Base-by-base conservation (phyloP, 768 basidiomycete species). In the Arthromyces matolae region DNA sequence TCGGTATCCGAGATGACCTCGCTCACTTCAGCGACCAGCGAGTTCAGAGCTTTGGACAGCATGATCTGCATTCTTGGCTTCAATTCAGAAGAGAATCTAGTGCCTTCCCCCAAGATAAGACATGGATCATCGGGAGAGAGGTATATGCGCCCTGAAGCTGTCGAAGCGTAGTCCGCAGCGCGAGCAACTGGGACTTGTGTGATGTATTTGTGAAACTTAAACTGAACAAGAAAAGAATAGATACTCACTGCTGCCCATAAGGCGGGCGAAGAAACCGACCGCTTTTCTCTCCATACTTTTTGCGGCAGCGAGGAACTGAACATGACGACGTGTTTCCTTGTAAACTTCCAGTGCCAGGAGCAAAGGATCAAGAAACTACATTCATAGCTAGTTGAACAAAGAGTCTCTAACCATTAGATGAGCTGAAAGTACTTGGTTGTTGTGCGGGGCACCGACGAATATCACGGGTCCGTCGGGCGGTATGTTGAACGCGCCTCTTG, bases 401-500 rank as follows among this genome's bases (percentile, higher is more conserved):
- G 39, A 16, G 19, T 32, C 47, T 40, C 33, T 24, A 38, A 9
- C 20, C 24, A 46, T 42, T 16, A 32, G 28, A 49, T 25, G 35
- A 46, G 51, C 24, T 45, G 47, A 36, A 60, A 57, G 49, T 59
- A 85, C 91, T 71, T 93, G 91, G 65, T 96, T 96, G 60, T 84
- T 82, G 66, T 97, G 93, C 33, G 93, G 93, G 8, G 90, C 94
- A 34, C 79, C 92, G 40, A 92, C 92, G 65, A 96, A 93, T 54
- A 98, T 90, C 45, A 95, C 81, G 2, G 95, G 89, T 0, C 93
- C 95, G 49, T 89, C 79, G 48, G 77, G 77, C 20, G 95, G 95
- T 50, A 98, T 90, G 64, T 96, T 90, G 78, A 89, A 97, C 27
- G 93, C 89, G 42, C 95, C 91, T 65, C 95, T 76, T 3, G 93